phyloP scores from a whole-genome alignment of 306 rosid species.

The Rosa rugosa region DNA sequence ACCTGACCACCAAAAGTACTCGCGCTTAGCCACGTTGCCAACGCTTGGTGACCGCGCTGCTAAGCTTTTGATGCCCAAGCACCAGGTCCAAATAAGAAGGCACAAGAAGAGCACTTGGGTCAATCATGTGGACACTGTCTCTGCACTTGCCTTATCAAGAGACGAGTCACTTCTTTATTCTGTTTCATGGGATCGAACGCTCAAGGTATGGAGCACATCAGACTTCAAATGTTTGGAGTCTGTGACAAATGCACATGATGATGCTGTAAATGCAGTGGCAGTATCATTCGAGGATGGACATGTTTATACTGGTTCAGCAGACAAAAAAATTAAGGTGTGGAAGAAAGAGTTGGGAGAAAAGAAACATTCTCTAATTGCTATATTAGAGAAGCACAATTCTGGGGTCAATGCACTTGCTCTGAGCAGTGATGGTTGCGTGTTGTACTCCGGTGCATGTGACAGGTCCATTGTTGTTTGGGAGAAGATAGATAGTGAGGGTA shows the following conservation, averaged over 20 bases:
- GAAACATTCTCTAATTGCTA: slow-evolving; percentile 46
- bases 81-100: slow-evolving; percentile 71
- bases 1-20: slow-evolving; percentile 39
- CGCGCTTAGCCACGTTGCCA: slow-evolving; percentile 77
- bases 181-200: slow-evolving; percentile 87
- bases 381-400: slow-evolving; percentile 68
- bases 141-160: slow-evolving; percentile 69
- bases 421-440: slow-evolving; percentile 48
- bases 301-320: slow-evolving; percentile 86
- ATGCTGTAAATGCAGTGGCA: slow-evolving; percentile 79
- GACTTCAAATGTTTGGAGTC: slow-evolving; percentile 88
- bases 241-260: slow-evolving; percentile 67
- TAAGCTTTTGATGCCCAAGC: slow-evolving; percentile 56
- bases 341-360: slow-evolving; percentile 43
- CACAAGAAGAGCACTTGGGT: slow-evolving; percentile 89
- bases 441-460: slow-evolving; percentile 88
- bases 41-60: slow-evolving; percentile 64
- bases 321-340: slow-evolving; percentile 82
- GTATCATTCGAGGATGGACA: slow-evolving; percentile 50
- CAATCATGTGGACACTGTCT: slow-evolving; percentile 86
- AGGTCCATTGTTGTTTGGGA: slow-evolving; percentile 77
- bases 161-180: slow-evolving; percentile 69
- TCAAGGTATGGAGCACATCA: slow-evolving; percentile 74
- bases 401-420: slow-evolving; percentile 85
- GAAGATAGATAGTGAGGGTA: slow-evolving; percentile 32